These are phyloP conservation scores for Arthrobotrys entomopaga DNA, from an alignment of 2,329 filamentous ascomycete species.

Conservation along the genomic window DNA sequence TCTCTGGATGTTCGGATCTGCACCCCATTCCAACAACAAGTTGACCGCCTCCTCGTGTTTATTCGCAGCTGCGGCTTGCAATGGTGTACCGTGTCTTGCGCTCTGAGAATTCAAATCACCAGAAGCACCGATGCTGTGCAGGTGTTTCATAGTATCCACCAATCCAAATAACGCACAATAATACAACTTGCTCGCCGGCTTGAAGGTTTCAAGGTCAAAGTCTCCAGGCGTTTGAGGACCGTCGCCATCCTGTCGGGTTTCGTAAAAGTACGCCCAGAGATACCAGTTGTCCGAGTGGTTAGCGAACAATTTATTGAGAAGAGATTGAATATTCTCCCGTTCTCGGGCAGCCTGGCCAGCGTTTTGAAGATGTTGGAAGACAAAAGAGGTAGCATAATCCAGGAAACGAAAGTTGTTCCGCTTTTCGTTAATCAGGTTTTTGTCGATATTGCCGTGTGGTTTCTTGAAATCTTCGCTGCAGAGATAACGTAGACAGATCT, in stretches of 20 bases:
- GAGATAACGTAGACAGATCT: conserved; percentile 41
- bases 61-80: conserved; percentile 36
- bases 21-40: conserved; percentile 39
- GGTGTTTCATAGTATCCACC: conserved; percentile 43
- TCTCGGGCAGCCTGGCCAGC: conserved; percentile 21
- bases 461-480: conserved; percentile 42
- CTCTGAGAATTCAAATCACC: conserved; percentile 27
- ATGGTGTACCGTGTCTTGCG: conserved; percentile 23
- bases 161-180: conserved; percentile 41
- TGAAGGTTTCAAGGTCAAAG: conserved; percentile 27
- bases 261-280: conserved; percentile 37
- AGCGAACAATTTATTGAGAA: conserved; percentile 41
- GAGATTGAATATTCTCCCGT: conserved; percentile 11
- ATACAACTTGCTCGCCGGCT: conserved; percentile 35
- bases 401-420: conserved; percentile 29
- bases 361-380: conserved; percentile 45
- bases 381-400: conserved; percentile 36
- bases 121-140: conserved; percentile 26
- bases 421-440: conserved; percentile 27
- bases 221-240: conserved; percentile 3
- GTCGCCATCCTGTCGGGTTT: conserved; percentile 22
- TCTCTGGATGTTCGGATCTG: conserved; percentile 27
- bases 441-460: conserved; percentile 28
- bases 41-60: conserved; percentile 42
- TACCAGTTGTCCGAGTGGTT: conserved; percentile 41